These are phyloP conservation scores for Yarrowia deformans DNA, from an alignment of 805 yeast genomes.

Conservation along the genomic window DNA sequence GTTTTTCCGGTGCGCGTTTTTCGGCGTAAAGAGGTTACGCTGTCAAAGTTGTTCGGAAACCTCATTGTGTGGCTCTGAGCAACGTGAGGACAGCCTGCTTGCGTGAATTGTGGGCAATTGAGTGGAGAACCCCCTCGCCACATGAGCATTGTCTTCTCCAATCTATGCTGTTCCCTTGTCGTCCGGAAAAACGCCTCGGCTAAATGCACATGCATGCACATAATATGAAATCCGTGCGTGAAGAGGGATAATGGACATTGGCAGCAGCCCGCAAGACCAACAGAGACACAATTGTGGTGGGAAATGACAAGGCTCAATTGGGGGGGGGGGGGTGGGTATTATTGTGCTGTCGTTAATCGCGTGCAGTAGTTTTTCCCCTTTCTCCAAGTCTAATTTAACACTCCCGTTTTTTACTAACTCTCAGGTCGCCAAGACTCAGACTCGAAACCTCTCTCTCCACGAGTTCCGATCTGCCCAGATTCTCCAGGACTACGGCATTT, in stretches of 20 bases:
- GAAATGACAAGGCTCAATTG: no score
- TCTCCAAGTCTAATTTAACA: background rate
- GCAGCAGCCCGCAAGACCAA: background rate
- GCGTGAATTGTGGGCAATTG: conserved; percentile 11
- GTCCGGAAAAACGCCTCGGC: conserved; percentile 40
- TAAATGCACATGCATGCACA: conserved; percentile 39
- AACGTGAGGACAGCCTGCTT: background rate
- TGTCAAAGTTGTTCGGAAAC: background rate
- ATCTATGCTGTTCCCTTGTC: background rate
- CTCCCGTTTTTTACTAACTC: conserved; percentile 4
- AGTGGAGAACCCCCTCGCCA: background rate
- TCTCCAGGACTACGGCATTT: conserved; percentile 81
- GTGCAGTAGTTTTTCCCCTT: background rate
- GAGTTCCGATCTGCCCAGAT: conserved; percentile 95
- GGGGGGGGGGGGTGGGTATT: no score
- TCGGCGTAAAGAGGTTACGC: conserved; percentile 4
- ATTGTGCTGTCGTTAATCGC: no score
- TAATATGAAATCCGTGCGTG: conserved; percentile 34
- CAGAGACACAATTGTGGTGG: no score
- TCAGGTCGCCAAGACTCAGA: conserved; percentile 43
- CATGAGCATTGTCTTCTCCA: background rate
- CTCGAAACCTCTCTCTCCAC: conserved; percentile 87
- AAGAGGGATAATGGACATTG: background rate
- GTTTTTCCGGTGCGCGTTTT: conserved; percentile 39
- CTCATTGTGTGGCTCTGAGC: background rate